Conservation (phyloP, 495 filamentous ascomycete species). For the Aspergillus ostianus region DNA sequence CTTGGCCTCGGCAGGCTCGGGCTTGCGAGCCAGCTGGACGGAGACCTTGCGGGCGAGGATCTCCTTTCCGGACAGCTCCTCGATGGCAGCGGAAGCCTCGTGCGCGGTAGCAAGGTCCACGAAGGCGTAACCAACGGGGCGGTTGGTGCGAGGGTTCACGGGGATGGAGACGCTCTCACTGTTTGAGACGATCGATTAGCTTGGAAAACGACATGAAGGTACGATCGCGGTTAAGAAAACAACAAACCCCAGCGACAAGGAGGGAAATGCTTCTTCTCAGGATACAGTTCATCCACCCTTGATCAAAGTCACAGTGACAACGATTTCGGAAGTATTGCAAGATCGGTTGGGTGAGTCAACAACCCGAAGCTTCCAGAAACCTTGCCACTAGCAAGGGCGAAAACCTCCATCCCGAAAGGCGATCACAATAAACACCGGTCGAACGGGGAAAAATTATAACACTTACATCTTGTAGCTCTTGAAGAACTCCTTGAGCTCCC, state of each 20-base stretch:
- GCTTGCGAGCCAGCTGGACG: slow-evolving; percentile 97
- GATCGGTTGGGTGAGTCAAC: not conserved
- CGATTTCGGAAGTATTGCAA: not conserved
- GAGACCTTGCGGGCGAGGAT: slow-evolving; percentile 98
- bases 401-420: not conserved
- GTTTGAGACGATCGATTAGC: slow-evolving; percentile 2
- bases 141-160: slow-evolving; percentile 96
- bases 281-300: too few relatives aligned
- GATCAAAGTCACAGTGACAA: too few relatives aligned
- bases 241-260: not conserved
- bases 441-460: slow-evolving; percentile 6
- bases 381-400: not conserved
- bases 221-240: too few relatives aligned
- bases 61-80: slow-evolving; percentile 91
- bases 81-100: slow-evolving; percentile 92
- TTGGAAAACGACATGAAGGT: not conserved
- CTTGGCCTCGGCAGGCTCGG: slow-evolving; percentile 79
- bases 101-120: slow-evolving; percentile 92
- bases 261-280: not conserved
- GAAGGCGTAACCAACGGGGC: slow-evolving; percentile 98
- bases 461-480: slow-evolving; percentile 96
- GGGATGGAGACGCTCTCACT: slow-evolving; percentile 98
- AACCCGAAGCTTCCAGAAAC: not conserved
- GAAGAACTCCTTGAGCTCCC: slow-evolving; percentile 99
- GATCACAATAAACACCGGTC: not conserved